A percentile compares a stretch with the other conserved stretches of the same genome.
phyloP scores from a whole-genome alignment of 176 grass and related monocot species.

The Zoysia japonica region DNA sequence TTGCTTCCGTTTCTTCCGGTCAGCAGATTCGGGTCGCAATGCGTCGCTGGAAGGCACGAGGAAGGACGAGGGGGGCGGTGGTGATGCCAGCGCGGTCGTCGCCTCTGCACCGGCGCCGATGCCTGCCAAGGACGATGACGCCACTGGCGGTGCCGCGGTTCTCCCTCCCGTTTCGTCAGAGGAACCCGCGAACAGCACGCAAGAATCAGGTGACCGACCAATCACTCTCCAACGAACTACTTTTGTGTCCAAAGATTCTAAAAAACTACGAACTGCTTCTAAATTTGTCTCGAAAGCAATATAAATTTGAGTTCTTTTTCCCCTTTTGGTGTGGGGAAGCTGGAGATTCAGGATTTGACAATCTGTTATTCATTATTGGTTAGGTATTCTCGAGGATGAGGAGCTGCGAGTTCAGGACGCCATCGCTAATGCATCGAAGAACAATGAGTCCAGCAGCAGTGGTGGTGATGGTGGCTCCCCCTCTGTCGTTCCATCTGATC shows the following conservation, averaged over 20 bases:
- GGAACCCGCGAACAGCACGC: conserved; percentile 42
- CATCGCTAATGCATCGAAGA: neutral
- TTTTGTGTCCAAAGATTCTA: neutral
- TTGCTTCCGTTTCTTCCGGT: neutral
- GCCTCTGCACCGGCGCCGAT: neutral
- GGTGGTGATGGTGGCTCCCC: neutral
- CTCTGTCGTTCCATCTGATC: conserved; percentile 37
- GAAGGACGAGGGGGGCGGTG: neutral
- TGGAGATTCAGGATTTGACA: conserved; percentile 20
- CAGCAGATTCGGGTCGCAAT: conserved; percentile 44
- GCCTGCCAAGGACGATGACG: conserved; percentile 14
- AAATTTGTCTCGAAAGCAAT: neutral
- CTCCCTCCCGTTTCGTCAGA: conserved; percentile 30
- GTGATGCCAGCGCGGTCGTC: neutral
- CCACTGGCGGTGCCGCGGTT: neutral
- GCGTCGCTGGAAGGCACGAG: neutral
- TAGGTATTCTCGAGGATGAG: conserved; percentile 43
- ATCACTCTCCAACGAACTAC: neutral
- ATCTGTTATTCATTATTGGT: neutral
- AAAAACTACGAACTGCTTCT: neutral
- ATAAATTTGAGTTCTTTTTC: neutral
- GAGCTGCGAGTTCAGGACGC: conserved; percentile 36
- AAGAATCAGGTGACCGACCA: conserved; percentile 28
- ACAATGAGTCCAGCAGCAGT: neutral
- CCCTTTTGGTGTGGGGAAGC: neutral